Conservation (phyloP, 2,329 filamentous ascomycete genomes). For the Metarhizium robertsii region DNA sequence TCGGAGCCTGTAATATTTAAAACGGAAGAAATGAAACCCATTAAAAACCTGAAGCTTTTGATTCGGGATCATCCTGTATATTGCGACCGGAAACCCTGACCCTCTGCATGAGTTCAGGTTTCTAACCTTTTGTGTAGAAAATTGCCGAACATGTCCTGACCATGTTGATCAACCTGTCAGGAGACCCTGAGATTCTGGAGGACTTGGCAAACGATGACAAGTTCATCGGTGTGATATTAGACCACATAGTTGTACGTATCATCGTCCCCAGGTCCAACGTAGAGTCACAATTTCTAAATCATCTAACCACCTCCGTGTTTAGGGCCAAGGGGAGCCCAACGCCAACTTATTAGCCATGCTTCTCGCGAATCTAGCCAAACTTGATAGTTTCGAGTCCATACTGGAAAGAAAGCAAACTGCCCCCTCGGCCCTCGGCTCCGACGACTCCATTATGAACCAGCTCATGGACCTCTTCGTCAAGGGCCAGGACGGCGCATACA, state of each 20-base stretch:
- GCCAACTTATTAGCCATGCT: constrained; percentile 86
- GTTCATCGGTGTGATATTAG: constrained; percentile 67
- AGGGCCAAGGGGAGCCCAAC: constrained; percentile 68
- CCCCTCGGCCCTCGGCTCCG: constrained; percentile 62
- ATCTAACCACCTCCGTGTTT: neutral
- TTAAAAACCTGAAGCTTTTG: constrained; percentile 81
- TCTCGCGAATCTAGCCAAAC: constrained; percentile 83
- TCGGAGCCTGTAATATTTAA: constrained; percentile 77
- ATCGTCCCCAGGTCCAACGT: neutral
- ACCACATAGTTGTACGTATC: constrained; percentile 59
- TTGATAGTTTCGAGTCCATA: constrained; percentile 60
- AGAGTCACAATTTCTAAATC: neutral
- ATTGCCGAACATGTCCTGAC: constrained; percentile 91
- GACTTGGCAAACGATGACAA: constrained; percentile 66
- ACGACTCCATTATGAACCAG: constrained; percentile 73
- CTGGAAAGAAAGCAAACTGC: constrained; percentile 57
- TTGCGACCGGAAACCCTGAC: constrained; percentile 3
- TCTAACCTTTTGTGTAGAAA: constrained; percentile 41
- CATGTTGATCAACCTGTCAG: constrained; percentile 79
- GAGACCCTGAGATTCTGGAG: constrained; percentile 66
- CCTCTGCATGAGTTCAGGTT: neutral
- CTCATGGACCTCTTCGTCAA: constrained; percentile 94
- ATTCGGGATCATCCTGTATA: constrained; percentile 73
- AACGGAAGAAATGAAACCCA: constrained; percentile 61
- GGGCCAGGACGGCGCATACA: constrained; percentile 72